Percentiles rank a stretch among this genome's conserved stretches.
phyloP scores from a whole-genome alignment of 140 eudicot species.

The Ambrosia hybrid region DNA sequence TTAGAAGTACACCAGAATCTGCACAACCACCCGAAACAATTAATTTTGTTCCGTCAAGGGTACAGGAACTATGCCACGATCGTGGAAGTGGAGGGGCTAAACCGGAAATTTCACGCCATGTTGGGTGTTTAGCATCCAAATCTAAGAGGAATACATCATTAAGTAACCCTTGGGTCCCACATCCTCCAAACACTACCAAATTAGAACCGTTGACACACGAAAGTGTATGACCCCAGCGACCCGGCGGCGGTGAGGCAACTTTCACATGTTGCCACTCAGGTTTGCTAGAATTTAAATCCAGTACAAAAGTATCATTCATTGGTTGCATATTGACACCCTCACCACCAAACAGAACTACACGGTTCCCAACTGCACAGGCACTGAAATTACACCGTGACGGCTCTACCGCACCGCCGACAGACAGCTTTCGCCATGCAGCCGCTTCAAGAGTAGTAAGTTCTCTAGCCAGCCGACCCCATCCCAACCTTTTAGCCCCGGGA shows the following conservation, averaged over 20 bases:
- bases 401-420: conserved; percentile 78
- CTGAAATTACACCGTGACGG: conserved; percentile 93
- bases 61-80: conserved; percentile 96
- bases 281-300: conserved; percentile 65
- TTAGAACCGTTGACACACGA: conserved; percentile 73
- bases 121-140: conserved; percentile 79
- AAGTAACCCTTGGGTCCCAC: conserved; percentile 81
- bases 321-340: conserved; percentile 92
- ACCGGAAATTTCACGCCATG: conserved; percentile 89
- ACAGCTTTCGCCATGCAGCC: conserved; percentile 79
- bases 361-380: conserved; percentile 91
- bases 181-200: conserved; percentile 83
- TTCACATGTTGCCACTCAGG: conserved; percentile 88
- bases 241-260: conserved; percentile 82
- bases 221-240: conserved; percentile 87
- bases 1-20: conserved; percentile 81
- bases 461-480: conserved; percentile 86
- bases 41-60: conserved; percentile 81
- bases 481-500: conserved; percentile 80
- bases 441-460: conserved; percentile 92
- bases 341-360: conserved; percentile 87
- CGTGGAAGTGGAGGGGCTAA: conserved; percentile 85
- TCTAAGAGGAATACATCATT: conserved; percentile 80
- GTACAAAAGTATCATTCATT: conserved; percentile 80
- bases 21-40: conserved; percentile 95